phyloP scores from a whole-genome alignment of 441 rosid genomes.

The Rhodomyrtus psidioides region DNA sequence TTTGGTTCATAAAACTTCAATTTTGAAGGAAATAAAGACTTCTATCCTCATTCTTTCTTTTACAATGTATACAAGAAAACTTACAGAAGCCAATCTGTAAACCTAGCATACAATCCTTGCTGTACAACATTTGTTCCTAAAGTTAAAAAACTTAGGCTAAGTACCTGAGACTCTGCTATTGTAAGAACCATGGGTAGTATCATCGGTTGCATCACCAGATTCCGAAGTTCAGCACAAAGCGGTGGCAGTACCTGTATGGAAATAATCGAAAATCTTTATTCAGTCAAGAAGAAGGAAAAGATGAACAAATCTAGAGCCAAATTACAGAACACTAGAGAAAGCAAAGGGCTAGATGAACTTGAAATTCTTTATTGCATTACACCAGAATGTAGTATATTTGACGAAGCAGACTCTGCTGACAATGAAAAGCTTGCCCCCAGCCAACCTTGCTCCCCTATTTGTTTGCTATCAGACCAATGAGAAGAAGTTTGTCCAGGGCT shows the following conservation, averaged over 20 bases:
- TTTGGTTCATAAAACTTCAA: neutral
- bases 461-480: neutral
- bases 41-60: neutral
- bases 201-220: slow-evolving; percentile 93
- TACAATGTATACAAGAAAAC: neutral
- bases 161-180: slow-evolving; percentile 93
- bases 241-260: slow-evolving; percentile 84
- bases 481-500: neutral
- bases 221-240: slow-evolving; percentile 94
- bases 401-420: neutral
- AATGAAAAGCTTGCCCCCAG: neutral
- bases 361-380: neutral
- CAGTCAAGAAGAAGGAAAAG: neutral
- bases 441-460: neutral
- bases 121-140: neutral
- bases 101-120: neutral
- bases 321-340: neutral
- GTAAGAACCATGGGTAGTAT: slow-evolving; percentile 96
- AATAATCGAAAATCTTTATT: neutral
- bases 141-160: slow-evolving; percentile 1
- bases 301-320: neutral
- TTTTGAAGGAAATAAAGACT: neutral
- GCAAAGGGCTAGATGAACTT: neutral
- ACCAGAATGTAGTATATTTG: neutral
- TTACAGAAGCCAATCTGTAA: neutral